phyloP scores from a whole-genome alignment of 139 green algal genomes.

The Picochlorum sp. region DNA sequence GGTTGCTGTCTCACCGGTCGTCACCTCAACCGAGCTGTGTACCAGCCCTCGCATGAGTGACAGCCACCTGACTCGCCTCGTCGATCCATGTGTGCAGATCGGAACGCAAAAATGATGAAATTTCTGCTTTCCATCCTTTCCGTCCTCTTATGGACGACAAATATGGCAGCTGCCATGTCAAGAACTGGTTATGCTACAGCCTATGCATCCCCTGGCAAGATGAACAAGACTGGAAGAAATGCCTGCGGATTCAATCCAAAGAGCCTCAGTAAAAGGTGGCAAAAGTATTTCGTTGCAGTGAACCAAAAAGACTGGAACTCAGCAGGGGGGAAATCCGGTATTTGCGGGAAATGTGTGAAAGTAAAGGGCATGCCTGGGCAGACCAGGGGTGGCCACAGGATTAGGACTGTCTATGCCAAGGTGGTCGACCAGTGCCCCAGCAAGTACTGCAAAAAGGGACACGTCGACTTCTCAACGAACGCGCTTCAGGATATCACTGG shows the following conservation, averaged over 20 bases:
- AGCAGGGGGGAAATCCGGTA: not conserved
- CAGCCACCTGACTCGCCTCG: no score
- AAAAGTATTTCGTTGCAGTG: not conserved
- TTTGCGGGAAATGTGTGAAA: not conserved
- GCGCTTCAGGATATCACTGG: conserved; percentile 6
- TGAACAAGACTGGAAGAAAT: not conserved
- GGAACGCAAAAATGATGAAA: not conserved
- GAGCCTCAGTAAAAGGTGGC: not conserved
- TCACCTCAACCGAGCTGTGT: no score
- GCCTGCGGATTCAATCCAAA: not conserved
- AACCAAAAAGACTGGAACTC: not conserved
- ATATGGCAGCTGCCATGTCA: not conserved
- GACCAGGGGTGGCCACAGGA: not conserved
- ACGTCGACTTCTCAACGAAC: conserved; percentile 12
- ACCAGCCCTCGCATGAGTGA: no score
- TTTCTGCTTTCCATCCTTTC: no score
- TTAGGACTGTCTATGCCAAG: not conserved
- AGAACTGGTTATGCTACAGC: not conserved
- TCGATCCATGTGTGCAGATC: not conserved
- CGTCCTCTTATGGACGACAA: no score
- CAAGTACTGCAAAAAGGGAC: not conserved
- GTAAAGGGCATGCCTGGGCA: not conserved
- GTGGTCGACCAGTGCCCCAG: not conserved
- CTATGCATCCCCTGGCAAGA: not conserved
- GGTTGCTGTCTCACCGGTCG: no score